A percentile compares a stretch with the other conserved stretches of the same genome.
These are phyloP conservation scores for Kitagawia praeruptora DNA, from an alignment of 129 eudicot species.

Conservation along the genomic window DNA sequence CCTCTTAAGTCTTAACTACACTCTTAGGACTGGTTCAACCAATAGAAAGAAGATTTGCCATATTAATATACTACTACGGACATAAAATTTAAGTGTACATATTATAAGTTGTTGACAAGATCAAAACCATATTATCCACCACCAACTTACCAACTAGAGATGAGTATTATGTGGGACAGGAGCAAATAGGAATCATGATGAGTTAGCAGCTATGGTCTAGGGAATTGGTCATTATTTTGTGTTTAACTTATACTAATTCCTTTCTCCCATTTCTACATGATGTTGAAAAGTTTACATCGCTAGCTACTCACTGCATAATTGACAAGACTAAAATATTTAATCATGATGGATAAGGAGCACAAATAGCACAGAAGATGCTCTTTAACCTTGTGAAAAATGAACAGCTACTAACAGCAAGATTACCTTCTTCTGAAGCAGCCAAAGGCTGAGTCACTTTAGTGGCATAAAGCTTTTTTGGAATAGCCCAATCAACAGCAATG, in stretches of 20 bases:
- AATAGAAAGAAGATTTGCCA: not conserved
- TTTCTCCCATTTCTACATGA: not conserved
- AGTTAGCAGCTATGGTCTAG: not conserved
- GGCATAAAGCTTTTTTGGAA: conserved; percentile 68
- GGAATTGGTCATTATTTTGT: not conserved
- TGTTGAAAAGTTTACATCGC: not conserved
- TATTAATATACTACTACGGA: not conserved
- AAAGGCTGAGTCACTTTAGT: conserved; percentile 33
- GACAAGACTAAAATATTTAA: not conserved
- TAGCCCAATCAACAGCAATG: conserved; percentile 98
- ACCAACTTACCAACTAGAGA: not conserved
- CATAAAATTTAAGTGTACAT: not conserved
- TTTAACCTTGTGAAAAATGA: not conserved
- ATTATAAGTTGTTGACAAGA: not conserved
- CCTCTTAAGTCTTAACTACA: not conserved
- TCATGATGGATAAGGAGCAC: not conserved
- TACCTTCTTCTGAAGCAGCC: conserved; percentile 48
- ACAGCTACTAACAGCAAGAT: not conserved
- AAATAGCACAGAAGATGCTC: not conserved
- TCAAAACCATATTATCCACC: not conserved
- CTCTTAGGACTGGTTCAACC: not conserved
- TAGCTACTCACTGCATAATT: not conserved
- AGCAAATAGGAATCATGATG: not conserved
- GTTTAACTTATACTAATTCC: not conserved
- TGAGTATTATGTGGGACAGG: not conserved